Evolutionary conservation across 2,329 filamentous ascomycete genomes (phyloP).

Genomic region (Pseudogymnoascus sp.): DNA sequence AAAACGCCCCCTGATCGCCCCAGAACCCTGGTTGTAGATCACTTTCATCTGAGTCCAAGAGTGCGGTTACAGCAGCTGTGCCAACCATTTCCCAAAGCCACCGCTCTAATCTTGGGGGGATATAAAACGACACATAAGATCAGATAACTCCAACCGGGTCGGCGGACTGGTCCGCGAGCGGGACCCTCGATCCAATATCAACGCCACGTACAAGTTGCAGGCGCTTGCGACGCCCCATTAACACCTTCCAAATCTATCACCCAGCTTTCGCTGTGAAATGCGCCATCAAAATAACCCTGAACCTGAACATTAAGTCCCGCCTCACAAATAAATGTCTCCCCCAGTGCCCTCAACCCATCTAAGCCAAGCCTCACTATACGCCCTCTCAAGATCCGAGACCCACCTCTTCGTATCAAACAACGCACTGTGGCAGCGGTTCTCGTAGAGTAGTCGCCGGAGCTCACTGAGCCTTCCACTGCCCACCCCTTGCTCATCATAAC

Average conservation of each 20-base stretch:
- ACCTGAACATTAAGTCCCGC: neutral
- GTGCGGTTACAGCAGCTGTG: conserved; percentile 1
- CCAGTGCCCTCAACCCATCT: conserved; percentile 79
- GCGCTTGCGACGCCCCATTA: conserved; percentile 4
- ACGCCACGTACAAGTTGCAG: neutral
- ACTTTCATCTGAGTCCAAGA: conserved; percentile 5
- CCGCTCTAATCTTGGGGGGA: conserved; percentile 3
- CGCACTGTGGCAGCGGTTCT: conserved; percentile 75
- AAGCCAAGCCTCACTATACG: conserved; percentile 83
- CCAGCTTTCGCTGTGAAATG: neutral
- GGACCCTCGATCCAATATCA: conserved; percentile 6
- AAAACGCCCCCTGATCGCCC: conserved; percentile 8
- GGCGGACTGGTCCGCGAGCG: conserved; percentile 1
- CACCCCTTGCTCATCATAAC: conserved; percentile 51
- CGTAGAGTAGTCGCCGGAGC: conserved; percentile 73
- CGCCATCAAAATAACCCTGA: neutral
- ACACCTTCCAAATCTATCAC: conserved; percentile 1
- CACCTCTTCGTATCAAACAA: conserved; percentile 88
- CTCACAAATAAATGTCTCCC: conserved; percentile 81
- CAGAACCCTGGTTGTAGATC: conserved; percentile 7
- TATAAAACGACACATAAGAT: conserved; percentile 4
- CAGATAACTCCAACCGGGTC: conserved; percentile 8
- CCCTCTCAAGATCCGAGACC: conserved; percentile 82
- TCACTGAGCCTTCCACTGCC: conserved; percentile 66
- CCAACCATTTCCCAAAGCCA: conserved; percentile 1